These are phyloP conservation scores for Solanum gandarillasii DNA, from an alignment of 257 asterid genomes.

Conservation along the genomic window DNA sequence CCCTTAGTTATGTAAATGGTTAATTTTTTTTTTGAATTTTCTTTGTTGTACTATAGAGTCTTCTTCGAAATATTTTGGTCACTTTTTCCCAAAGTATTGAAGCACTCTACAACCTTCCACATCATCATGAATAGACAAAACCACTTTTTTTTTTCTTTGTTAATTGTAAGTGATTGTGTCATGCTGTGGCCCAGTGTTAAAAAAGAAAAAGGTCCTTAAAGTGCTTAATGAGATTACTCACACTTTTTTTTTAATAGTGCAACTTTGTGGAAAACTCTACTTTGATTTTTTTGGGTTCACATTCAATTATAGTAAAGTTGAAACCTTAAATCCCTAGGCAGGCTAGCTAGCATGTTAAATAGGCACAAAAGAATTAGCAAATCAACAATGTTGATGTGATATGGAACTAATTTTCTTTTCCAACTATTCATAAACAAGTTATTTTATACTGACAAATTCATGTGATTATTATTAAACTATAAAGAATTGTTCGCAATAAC, in stretches of 20 bases:
- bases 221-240: slow-evolving; percentile 17
- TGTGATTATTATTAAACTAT: background rate
- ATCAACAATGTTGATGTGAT: background rate
- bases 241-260: slow-evolving; percentile 2
- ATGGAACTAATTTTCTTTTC: background rate
- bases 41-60: background rate
- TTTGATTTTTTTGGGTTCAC: background rate
- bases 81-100: slow-evolving; percentile 8
- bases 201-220: slow-evolving; percentile 20
- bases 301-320: background rate
- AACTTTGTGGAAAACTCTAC: slow-evolving; percentile 7
- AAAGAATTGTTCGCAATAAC: too few species aligned
- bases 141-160: slow-evolving; percentile 5
- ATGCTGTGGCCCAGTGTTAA: slow-evolving; percentile 25
- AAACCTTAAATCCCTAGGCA: background rate
- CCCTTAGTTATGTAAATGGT: background rate
- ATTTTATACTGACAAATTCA: background rate
- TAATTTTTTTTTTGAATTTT: background rate
- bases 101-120: slow-evolving; percentile 16
- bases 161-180: slow-evolving; percentile 21
- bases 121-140: slow-evolving; percentile 41
- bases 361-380: background rate
- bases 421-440: too few species aligned
- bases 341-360: background rate
- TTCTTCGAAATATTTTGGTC: background rate